Base-by-base conservation (phyloP, 176 grass and related monocot genomes). In the Eremochloa ophiuroides region DNA sequence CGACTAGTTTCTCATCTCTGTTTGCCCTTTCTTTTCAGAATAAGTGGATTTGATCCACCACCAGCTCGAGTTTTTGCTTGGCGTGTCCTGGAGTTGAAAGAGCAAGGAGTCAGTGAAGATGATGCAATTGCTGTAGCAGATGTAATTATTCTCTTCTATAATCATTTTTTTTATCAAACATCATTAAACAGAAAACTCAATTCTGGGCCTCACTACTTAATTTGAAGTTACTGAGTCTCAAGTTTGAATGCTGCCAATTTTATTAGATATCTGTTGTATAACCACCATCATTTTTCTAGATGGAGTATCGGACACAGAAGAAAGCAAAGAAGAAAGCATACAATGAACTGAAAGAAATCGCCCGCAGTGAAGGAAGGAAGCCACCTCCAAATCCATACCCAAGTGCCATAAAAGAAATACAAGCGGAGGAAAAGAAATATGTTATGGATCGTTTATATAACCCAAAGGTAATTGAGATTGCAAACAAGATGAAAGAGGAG, bases 51-150 rank as follows among this genome's bases (percentile, higher is more conserved):
- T 84, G 92, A 89, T 87, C 88, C 92, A 34, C 92, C 95, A 63
- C 88, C 92, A 65, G 87, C 95, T 35, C 83, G 92, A 89, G 75
- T 95, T 87, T 98, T 98, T 73, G 92, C 92, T 81, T 98, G 90
- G 90, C 84, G 88, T 73, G 79, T 98, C 30, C 71, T 98, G 73
- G 90, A 98, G 53, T 73, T 98, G 80, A 98, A 86, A 77, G 38
- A 80, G 17, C 82, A 93, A 43, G 95, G 92, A 75, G 84, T 93
- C 18, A 30, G 30, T 47, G 95, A 98, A 86, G 88, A 91, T 8
- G 86, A 89, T 74, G 95, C 95, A 8, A 86, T 91, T 79, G 86
- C 86, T 88, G 86, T 95, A 87, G 95, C 92, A 80, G 92, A 98
- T 88, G 92, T 98, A 93, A 75, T 71, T 55, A 70, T 82, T 28